These are phyloP conservation scores for Populus davidiana DNA, from an alignment of 345 rosid species.

Conservation along the genomic window DNA sequence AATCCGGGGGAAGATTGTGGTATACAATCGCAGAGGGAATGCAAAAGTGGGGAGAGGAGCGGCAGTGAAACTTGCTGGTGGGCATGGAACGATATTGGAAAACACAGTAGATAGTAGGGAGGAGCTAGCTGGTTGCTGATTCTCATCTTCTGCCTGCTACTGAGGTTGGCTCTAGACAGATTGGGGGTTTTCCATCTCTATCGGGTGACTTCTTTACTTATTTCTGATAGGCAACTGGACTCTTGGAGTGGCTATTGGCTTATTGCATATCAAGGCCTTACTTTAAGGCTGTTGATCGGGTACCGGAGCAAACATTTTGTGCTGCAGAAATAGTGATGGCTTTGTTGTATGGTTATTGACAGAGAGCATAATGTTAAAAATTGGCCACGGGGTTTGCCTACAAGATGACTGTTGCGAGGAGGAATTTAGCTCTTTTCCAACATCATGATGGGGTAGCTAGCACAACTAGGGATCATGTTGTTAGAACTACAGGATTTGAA, in stretches of 20 bases:
- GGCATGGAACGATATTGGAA: slow-evolving; percentile 27
- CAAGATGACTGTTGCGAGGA: slow-evolving; percentile 91
- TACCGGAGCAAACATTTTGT: slow-evolving; percentile 82
- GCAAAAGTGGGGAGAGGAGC: slow-evolving; percentile 33
- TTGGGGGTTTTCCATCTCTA: slow-evolving; percentile 90
- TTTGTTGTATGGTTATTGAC: slow-evolving; percentile 80
- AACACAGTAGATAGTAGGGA: slow-evolving; percentile 24
- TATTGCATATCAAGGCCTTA: slow-evolving; percentile 76
- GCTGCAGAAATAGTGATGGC: slow-evolving; percentile 87
- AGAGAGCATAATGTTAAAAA: slow-evolving; percentile 75
- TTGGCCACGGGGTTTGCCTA: slow-evolving; percentile 64
- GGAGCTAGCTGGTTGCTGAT: slow-evolving; percentile 32
- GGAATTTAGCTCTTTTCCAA: slow-evolving; percentile 96
- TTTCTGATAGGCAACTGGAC: slow-evolving; percentile 84
- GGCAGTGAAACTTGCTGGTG: slow-evolving; percentile 30
- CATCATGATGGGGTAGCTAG: slow-evolving; percentile 99
- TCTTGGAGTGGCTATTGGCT: slow-evolving; percentile 95
- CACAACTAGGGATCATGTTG: slow-evolving; percentile 91
- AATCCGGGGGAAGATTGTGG: slow-evolving; percentile 28
- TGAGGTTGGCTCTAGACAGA: slow-evolving; percentile 70
- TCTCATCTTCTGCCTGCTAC: slow-evolving; percentile 34
- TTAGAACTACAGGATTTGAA: slow-evolving; percentile 74
- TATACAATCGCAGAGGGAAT: slow-evolving; percentile 29
- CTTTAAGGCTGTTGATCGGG: slow-evolving; percentile 96
- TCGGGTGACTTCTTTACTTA: slow-evolving; percentile 97